Evolutionary conservation across 139 green algal genomes (phyloP), one percentile per base, ranked within the genome.

Genomic region (Chlamydomonas incerta): DNA sequence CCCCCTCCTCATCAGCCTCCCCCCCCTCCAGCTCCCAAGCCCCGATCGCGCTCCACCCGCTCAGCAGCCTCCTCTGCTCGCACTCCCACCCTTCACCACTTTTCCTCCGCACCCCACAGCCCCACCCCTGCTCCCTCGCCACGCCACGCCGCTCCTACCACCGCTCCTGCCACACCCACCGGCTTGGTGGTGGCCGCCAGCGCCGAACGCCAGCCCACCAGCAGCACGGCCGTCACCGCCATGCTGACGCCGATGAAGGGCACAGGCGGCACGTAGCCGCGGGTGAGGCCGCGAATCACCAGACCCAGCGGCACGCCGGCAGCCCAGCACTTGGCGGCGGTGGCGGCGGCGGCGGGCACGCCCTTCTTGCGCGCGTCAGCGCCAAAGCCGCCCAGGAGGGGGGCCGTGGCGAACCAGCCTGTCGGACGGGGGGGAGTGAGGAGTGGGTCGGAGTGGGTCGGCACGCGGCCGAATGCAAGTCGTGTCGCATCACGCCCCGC

Each of bases 191-290:
- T 41, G 3, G 89, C 92, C 34, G 93, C 92, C 33, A 94, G 76
- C 2, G 80, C 91, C 14, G 92, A 67, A 23, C 95, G 82, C 93
- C 93, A 97, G 74, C 94, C 93, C 28, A 96, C 58, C 33, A 98
- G 90, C 35, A 97, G 72, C 55, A 95, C 92, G 0, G 28, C 87
- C 11, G 92, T 98, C 9, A 83, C 91, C 2, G 82, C 91, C 67
- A 97, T 72, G 33, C 55, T 83, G 0, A 98, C 93, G 13, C 90
- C 71, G 35, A 97, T 91, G 87, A 98, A 98, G 21, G 92, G 67
- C 37, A 83, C 88, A 23, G 93, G 90, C 15, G 95, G 93, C 47
- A 95, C 31, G 62, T 96, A 95, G n/a, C 95, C 95, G 23, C 85
- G 85, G 37, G 37, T 21, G 28, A 94, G n/a, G 0, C 88, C 81